Base-by-base conservation (phyloP, 805 yeast genomes). In the Candida hispaniensis region DNA sequence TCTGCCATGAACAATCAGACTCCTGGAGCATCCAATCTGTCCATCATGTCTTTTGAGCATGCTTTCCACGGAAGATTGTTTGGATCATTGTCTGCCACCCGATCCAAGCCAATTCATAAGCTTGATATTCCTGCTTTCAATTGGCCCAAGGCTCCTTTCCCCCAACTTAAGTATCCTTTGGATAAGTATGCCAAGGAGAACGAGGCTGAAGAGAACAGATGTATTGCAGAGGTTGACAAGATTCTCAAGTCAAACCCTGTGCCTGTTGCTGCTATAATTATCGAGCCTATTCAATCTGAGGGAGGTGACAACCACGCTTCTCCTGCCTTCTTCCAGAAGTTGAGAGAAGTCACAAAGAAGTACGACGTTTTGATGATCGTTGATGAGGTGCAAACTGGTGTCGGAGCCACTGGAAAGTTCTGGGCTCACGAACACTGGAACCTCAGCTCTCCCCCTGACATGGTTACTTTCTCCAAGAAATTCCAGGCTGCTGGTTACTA, bases 81-180 rank as follows among this genome's bases (percentile, higher is more conserved):
- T 62, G 97, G 94, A 14, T 71, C 93, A 38, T 85, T 81, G 26
- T 79, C 94, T 5, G 73, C 82, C 46, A 86, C 97, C 23, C 74
- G 94, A 57, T 83, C 95, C 39, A 88, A 83, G 66, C 94, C 96
- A 46, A 71, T 88, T 49, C 97, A 86, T 67, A 86, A 88, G 64
- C 64, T 86, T 58, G 67, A 64, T 40, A 54, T 88, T 61, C 97
- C 97, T 42, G 75, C 94, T 5, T 86, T 86, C 66, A 73, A 81
- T 53, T 86, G 96, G 96, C 97, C 97, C 54, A 85, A 80, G 58
- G 95, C 95, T 39, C 83, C 82, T 44, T 86, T 76, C 66, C 97
- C 97, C 45, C 49, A 69, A 34, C 75, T 82, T 60, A 64, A 75
- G 58, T 86, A 83, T 59, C 97, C 97, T 41, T 68, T 85, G 51